Evolutionary conservation across 148 eudicot species (phyloP).

Genomic region (Cornus florida): DNA sequence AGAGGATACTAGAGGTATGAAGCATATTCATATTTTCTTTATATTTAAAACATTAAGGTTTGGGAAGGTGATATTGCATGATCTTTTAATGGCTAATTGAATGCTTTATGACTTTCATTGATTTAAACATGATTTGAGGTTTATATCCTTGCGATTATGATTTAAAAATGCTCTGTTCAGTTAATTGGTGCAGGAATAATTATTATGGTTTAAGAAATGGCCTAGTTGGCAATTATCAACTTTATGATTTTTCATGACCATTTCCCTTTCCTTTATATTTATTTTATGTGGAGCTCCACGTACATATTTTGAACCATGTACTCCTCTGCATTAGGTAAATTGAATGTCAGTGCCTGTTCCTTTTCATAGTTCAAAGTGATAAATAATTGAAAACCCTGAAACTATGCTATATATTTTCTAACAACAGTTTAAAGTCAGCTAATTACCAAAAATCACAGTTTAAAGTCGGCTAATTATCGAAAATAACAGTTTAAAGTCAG

Average conservation of each 20-base stretch:
- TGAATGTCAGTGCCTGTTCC: neutral
- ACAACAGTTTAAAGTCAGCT: neutral
- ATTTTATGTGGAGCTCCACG: neutral
- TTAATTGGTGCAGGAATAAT: slow-evolving; percentile 1
- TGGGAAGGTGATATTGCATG: neutral
- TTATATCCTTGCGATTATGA: neutral
- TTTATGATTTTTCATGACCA: neutral
- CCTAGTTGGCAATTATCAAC: neutral
- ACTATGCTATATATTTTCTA: neutral
- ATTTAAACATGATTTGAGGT: neutral
- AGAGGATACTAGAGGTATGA: slow-evolving; percentile 57
- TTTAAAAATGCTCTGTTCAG: neutral
- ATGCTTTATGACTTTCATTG: slow-evolving; percentile 4
- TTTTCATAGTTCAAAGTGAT: neutral
- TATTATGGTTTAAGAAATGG: neutral
- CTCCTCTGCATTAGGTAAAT: neutral
- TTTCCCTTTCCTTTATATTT: neutral
- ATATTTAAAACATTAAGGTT: neutral
- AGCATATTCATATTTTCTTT: neutral
- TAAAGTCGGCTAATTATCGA: too few species aligned
- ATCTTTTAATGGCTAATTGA: neutral
- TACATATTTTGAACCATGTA: neutral
- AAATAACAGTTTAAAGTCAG: neutral
- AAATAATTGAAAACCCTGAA: neutral
- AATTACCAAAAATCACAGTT: neutral